Evolutionary conservation across 805 yeast genomes (phyloP), one percentile per base, ranked within the genome.

Genomic region (Kuraishia piskuri): DNA sequence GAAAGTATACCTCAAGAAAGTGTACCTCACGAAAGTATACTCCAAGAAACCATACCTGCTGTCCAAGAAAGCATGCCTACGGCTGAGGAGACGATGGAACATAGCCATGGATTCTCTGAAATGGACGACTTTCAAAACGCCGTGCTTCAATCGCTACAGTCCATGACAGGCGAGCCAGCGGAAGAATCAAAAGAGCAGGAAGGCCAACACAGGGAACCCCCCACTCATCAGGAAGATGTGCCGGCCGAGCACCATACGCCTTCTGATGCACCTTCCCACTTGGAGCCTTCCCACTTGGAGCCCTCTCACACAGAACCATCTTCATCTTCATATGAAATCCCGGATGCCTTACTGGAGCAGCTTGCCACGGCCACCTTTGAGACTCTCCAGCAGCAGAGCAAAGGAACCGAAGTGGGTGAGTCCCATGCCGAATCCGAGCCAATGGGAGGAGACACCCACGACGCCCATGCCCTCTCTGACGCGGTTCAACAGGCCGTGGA

Each of bases 301-400:
- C 3, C 21, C 50, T 7, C 40, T 25, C 37, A 4, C 3, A 31
- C 40, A 17, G 40, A 4, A 17, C 24, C 37, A 24, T 9, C 50
- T n/a, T 12, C 24, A 46, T 14, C n/a, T n/a, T n/a, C 5, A 9
- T 17, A 50, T 14, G 49, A 37, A 19, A 52, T 48, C 7, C 52
- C 57, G 2, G 51, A 52, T 22, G 48, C 24, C 19, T 37, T 56
- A 20, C 48, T 56, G n/a, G 44, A 44, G 14, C 55, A 56, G 22
- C 50, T 56, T 12, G 57, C 54, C 17, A 23, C 25, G 3, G 49
- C 48, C 14, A 52, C 53, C 2, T 47, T 48, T 37, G 53, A 52
- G 23, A 22, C 21, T 12, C 10, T 52, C 14, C 52, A 50, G 10
- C 24, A 22, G 19, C 21, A 23, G n/a, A 19, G 40, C n/a, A 31